These are phyloP conservation scores for Leccinum truebloodii DNA, from an alignment of 768 basidiomycete genomes.

Conservation along the genomic window DNA sequence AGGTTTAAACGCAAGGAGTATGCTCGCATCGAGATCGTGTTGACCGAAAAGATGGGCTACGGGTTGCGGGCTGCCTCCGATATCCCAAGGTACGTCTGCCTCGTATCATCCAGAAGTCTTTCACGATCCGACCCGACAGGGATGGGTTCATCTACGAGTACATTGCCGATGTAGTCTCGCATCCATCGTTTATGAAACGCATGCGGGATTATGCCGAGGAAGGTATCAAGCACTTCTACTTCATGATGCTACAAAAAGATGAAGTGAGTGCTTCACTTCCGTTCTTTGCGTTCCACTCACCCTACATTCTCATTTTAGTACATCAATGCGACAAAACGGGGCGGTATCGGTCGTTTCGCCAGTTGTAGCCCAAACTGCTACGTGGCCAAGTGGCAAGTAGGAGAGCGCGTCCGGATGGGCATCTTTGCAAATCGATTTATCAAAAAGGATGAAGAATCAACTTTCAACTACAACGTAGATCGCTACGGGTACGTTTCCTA, in stretches of 20 bases:
- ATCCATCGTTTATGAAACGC: constrained; percentile 83
- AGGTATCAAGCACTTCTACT: constrained; percentile 96
- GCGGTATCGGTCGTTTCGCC: constrained; percentile 95
- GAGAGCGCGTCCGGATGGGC: constrained; percentile 89
- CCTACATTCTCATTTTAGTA: constrained; percentile 50
- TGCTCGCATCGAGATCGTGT: constrained; percentile 83
- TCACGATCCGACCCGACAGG: constrained; percentile 42
- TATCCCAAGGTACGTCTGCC: constrained; percentile 56
- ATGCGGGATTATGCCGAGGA: constrained; percentile 94
- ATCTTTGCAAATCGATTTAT: constrained; percentile 91
- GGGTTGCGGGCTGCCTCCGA: constrained; percentile 79
- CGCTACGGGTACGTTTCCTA: constrained; percentile 84
- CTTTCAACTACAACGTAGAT: constrained; percentile 99
- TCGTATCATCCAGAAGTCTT: not conserved
- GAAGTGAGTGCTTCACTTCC: constrained; percentile 58
- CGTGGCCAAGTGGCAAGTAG: constrained; percentile 98
- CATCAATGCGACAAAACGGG: constrained; percentile 96
- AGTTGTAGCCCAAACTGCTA: constrained; percentile 97
- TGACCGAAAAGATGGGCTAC: constrained; percentile 95
- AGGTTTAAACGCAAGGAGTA: constrained; percentile 90
- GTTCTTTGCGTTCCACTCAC: constrained; percentile 1
- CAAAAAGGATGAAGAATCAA: constrained; percentile 81
- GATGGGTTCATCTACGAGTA: constrained; percentile 97
- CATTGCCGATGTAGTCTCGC: constrained; percentile 92
- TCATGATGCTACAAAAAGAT: constrained; percentile 99